A percentile compares a stretch with the other conserved stretches of the same genome.
These are phyloP conservation scores for Fusarium neocosmosporiellum DNA, from an alignment of 2,329 filamentous ascomycete species.

Conservation along the genomic window DNA sequence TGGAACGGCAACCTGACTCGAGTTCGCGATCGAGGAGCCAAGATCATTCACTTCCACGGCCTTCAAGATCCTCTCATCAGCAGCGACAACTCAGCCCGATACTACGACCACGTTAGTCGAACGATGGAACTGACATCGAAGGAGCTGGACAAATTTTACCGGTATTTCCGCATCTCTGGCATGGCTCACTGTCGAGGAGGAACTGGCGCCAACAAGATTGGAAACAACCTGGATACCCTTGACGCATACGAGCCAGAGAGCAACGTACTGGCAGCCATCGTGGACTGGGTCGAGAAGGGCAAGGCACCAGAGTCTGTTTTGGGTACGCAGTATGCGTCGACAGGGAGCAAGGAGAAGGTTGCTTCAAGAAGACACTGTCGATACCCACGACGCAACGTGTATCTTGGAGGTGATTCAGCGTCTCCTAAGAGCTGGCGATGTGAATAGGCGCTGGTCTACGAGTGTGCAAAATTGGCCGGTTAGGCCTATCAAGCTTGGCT, in stretches of 20 bases:
- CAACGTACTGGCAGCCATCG: slow-evolving; percentile 59
- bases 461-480: background rate
- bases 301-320: background rate
- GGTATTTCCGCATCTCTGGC: slow-evolving; percentile 63
- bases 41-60: slow-evolving; percentile 60
- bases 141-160: slow-evolving; percentile 60
- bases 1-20: slow-evolving; percentile 51
- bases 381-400: background rate
- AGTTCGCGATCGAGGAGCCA: slow-evolving; percentile 53
- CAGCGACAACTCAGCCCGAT: slow-evolving; percentile 36
- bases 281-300: slow-evolving; percentile 59
- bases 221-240: slow-evolving; percentile 32
- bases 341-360: background rate
- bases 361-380: background rate
- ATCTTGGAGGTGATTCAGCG: background rate
- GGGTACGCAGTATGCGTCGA: background rate
- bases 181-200: slow-evolving; percentile 60
- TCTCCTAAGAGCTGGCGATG: background rate
- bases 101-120: slow-evolving; percentile 33
- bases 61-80: slow-evolving; percentile 28
- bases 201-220: slow-evolving; percentile 54
- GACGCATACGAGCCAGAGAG: slow-evolving; percentile 46
- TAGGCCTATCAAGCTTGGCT: background rate
- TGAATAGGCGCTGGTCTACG: background rate
- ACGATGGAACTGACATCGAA: slow-evolving; percentile 38